Conservation (phyloP, 805 yeast genomes). For the Metschnikowia dekortorum region DNA sequence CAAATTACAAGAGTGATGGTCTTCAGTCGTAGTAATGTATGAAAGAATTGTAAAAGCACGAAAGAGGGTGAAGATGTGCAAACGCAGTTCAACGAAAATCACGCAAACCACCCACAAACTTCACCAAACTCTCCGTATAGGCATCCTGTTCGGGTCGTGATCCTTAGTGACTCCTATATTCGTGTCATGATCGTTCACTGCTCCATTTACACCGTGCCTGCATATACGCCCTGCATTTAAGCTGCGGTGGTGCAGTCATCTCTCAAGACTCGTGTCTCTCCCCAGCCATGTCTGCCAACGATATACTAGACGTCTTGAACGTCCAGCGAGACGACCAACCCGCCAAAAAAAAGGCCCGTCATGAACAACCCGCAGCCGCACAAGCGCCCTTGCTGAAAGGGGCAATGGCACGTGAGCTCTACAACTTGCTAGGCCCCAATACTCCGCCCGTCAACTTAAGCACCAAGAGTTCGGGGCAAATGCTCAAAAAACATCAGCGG, state of each 20-base stretch:
- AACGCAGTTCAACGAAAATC: no score
- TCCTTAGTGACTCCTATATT: no score
- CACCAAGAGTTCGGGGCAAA: slow-evolving; percentile 28
- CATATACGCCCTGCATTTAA: neutral
- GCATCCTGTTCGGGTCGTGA: no score
- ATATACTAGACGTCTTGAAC: slow-evolving; percentile 73
- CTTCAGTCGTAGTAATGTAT: no score
- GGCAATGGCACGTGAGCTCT: slow-evolving; percentile 88
- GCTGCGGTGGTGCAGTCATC: neutral
- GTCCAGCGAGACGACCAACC: slow-evolving; percentile 50
- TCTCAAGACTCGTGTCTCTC: neutral
- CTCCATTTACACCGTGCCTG: no score
- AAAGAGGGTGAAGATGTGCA: no score
- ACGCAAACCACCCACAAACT: no score
- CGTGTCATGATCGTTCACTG: no score
- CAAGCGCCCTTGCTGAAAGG: slow-evolving; percentile 26
- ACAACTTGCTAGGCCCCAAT: slow-evolving; percentile 83
- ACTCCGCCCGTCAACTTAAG: slow-evolving; percentile 69
- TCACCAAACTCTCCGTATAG: no score
- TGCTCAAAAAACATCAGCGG: slow-evolving; percentile 60
- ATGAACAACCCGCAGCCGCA: slow-evolving; percentile 5
- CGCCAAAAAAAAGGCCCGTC: slow-evolving; percentile 39
- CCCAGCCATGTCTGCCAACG: slow-evolving; percentile 35
- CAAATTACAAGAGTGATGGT: no score
- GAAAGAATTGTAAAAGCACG: no score